Percentiles rank a stretch among this genome's conserved stretches.
Evolutionary conservation across 495 filamentous ascomycete genomes (phyloP).

Genomic region (Penicillium goetzii): DNA sequence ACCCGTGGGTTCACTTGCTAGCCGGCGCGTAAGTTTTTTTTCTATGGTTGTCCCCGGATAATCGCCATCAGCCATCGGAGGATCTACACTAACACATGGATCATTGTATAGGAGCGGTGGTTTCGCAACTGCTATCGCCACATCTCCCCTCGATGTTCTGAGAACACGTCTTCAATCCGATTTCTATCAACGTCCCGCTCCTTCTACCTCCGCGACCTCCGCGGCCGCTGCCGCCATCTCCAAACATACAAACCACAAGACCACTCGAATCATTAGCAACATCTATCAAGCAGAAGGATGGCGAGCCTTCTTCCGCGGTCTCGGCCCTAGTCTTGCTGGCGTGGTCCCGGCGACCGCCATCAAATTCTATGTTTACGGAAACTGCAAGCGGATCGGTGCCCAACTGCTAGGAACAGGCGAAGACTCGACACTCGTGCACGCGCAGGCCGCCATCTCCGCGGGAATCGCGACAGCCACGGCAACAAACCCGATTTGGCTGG

Average conservation of each 20-base stretch:
- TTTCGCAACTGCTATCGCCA: constrained; percentile 81
- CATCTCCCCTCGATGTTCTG: constrained; percentile 85
- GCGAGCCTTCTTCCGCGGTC: constrained; percentile 84
- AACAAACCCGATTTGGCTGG: constrained; percentile 91
- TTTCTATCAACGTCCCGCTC: constrained; percentile 71
- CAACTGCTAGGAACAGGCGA: constrained; percentile 65
- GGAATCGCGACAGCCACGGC: constrained; percentile 82
- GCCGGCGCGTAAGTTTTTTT: constrained; percentile 74
- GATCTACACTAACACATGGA: neutral
- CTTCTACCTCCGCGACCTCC: constrained; percentile 48
- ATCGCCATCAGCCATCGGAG: constrained; percentile 14
- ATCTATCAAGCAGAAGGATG: constrained; percentile 80
- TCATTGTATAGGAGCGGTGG: constrained; percentile 66
- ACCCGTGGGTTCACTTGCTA: constrained; percentile 78
- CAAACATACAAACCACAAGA: constrained; percentile 71
- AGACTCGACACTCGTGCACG: constrained; percentile 72
- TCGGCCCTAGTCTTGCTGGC: constrained; percentile 84
- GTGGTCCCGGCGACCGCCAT: constrained; percentile 86
- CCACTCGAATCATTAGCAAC: constrained; percentile 75
- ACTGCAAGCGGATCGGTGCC: constrained; percentile 77
- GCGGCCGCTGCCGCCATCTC: constrained; percentile 44
- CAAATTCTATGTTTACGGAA: constrained; percentile 89
- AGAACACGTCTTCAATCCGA: constrained; percentile 89
- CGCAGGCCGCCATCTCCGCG: constrained; percentile 70
- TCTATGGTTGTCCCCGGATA: constrained; percentile 3